Evolutionary conservation across 2,329 filamentous ascomycete genomes (phyloP), one percentile per base, ranked within the genome.

Genomic region (Gnomoniopsis sp.): DNA sequence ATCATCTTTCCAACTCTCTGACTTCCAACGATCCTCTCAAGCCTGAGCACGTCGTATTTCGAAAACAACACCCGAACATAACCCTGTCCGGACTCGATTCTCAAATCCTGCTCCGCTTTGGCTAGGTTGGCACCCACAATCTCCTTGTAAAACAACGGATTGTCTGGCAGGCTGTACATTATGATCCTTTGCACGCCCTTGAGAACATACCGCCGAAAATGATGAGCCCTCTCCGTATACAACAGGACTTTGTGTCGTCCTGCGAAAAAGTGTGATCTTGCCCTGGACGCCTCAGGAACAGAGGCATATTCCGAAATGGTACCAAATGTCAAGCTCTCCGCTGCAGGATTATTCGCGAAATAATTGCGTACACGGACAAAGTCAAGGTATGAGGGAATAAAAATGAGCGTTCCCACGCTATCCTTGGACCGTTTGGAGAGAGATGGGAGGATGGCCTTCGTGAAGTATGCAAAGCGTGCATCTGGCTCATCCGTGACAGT

Each of bases 161-260:
- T 96, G 67, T 98, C 93, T 0, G 95, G 95, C 34, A 97, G 73
- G 1, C 88, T 89, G 71, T 98, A 98, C 79, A 96, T 88, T 53
- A 97, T 82, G n/a, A 98, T 84, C 44, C 87, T 82, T 71, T 87
- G 88, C 15, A 95, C 91, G 22, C 95, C 95, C 38, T 86, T 83
- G 55, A 99, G 81, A 65, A 85, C 83, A 69, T 95, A 92, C n/a
- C 95, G 83, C 52, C 91, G 86, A 79, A 98, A 98, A 74, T 99
- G 95, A 74, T 99, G 95, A n/a, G 93, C 90, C 60, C 95, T 87
- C 72, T 96, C 93, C 2, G 93, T 96, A 75, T 98, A 99, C 17
- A 99, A 78, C 43, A 99, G 75, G 19, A 98, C 82, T 21, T 86
- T 86, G 70, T 97, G 90, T 17, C 92, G 82, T 6, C 93, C 95